phyloP scores from a whole-genome alignment of 1,139 yeast genomes.

The Yamadazyma dendronema region DNA sequence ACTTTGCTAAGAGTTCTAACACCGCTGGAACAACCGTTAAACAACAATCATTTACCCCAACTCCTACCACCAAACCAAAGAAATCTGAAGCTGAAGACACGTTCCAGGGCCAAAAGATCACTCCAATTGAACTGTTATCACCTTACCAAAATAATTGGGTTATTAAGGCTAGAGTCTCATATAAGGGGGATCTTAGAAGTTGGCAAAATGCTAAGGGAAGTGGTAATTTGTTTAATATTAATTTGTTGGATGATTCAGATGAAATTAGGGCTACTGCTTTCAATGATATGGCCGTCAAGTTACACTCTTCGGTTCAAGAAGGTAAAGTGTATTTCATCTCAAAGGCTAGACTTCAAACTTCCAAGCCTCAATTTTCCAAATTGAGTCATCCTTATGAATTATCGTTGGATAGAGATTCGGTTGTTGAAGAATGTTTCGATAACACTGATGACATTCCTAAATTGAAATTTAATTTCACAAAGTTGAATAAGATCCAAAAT shows the following conservation, averaged over 20 bases:
- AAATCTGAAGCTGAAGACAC: slow-evolving; percentile 4
- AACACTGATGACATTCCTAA: slow-evolving; percentile 65
- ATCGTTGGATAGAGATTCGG: slow-evolving; percentile 75
- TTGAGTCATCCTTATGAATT: slow-evolving; percentile 88
- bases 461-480: slow-evolving; percentile 71
- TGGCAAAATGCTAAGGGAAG: slow-evolving; percentile 88
- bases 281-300: slow-evolving; percentile 80
- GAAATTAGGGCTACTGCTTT: slow-evolving; percentile 97
- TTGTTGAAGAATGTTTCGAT: slow-evolving; percentile 70
- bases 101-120: slow-evolving; percentile 17
- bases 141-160: slow-evolving; percentile 93
- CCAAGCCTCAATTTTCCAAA: slow-evolving; percentile 84
- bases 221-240: slow-evolving; percentile 86
- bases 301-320: slow-evolving; percentile 73
- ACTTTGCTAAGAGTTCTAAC: slow-evolving; percentile 15
- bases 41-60: slow-evolving; percentile 9
- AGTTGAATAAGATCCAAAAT: slow-evolving; percentile 62
- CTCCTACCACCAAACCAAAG: slow-evolving; percentile 17
- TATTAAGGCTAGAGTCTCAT: slow-evolving; percentile 86
- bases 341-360: slow-evolving; percentile 75
- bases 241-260: slow-evolving; percentile 89
- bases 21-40: background rate
- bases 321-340: slow-evolving; percentile 87
- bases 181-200: slow-evolving; percentile 82
- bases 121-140: slow-evolving; percentile 83